phyloP scores from a whole-genome alignment of 306 rosid genomes.

The Dryas octopetala region DNA sequence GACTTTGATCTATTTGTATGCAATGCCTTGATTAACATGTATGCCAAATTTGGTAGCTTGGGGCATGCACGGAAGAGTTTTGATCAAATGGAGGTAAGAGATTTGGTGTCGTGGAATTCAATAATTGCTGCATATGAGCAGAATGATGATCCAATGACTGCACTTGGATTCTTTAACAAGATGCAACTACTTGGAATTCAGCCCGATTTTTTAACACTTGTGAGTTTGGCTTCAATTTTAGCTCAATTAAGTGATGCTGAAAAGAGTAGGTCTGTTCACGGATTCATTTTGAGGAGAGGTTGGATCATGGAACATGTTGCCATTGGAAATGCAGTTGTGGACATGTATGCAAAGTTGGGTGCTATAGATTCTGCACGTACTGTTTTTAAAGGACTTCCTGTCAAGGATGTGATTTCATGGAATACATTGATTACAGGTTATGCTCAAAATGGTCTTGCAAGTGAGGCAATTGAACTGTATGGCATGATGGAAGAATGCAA shows the following conservation, averaged over 20 bases:
- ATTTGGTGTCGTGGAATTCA: conserved; percentile 58
- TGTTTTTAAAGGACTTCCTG: conserved; percentile 41
- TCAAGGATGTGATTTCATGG: conserved; percentile 48
- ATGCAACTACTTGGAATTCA: conserved; percentile 31
- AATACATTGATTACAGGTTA: conserved; percentile 49
- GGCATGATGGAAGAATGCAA: conserved; percentile 33
- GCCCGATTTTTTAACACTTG: conserved; percentile 39
- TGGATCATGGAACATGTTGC: conserved; percentile 38
- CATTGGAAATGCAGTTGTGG: conserved; percentile 50
- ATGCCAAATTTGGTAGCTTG: conserved; percentile 50
- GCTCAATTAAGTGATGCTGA: conserved; percentile 38
- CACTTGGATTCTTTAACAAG: conserved; percentile 32
- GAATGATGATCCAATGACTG: conserved; percentile 37
- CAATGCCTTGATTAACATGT: conserved; percentile 55
- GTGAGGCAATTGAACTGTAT: conserved; percentile 43
- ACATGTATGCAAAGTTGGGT: conserved; percentile 55
- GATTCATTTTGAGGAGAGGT: conserved; percentile 40
- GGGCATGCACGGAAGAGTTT: conserved; percentile 36
- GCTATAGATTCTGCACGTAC: conserved; percentile 31
- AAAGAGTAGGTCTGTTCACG: conserved; percentile 39
- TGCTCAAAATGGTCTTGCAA: conserved; percentile 54
- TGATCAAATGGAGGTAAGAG: conserved; percentile 36
- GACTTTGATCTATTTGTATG: conserved; percentile 37
- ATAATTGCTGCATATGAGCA: conserved; percentile 47
- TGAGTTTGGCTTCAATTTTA: conserved; percentile 51